A percentile compares a stretch with the other conserved stretches of the same genome.
phyloP scores from a whole-genome alignment of 768 basidiomycete genomes.

The Glaciozyma martinii region DNA sequence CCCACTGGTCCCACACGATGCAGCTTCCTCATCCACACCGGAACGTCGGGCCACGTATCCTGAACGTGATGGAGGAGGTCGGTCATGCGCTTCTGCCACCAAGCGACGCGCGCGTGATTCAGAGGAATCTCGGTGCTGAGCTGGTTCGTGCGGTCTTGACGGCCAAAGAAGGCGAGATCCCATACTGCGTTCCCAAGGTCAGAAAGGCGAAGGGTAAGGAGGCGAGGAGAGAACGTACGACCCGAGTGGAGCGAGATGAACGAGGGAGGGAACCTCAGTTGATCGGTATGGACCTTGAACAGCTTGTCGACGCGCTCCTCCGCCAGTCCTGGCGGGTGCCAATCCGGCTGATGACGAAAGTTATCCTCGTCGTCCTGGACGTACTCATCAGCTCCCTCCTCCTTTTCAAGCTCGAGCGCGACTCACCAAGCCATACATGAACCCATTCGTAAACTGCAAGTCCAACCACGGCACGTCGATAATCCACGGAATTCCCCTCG shows the following conservation, averaged over 20 bases:
- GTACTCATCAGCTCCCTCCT: not conserved
- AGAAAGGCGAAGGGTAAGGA: no score
- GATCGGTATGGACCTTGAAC: slow-evolving; percentile 29
- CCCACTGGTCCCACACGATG: slow-evolving; percentile 32
- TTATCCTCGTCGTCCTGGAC: slow-evolving; percentile 33
- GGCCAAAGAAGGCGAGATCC: slow-evolving; percentile 35
- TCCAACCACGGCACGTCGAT: slow-evolving; percentile 29
- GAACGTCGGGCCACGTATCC: slow-evolving; percentile 27
- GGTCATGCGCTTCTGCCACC: slow-evolving; percentile 32
- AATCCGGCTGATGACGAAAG: slow-evolving; percentile 31
- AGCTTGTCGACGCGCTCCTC: slow-evolving; percentile 34
- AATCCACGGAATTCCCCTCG: slow-evolving; percentile 30
- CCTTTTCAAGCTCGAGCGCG: not conserved
- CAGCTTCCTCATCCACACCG: slow-evolving; percentile 28
- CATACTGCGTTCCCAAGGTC: slow-evolving; percentile 15
- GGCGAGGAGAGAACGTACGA: slow-evolving; percentile 8
- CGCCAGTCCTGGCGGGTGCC: slow-evolving; percentile 31
- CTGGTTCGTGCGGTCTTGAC: slow-evolving; percentile 27
- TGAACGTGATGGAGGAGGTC: slow-evolving; percentile 18
- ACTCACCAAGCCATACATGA: slow-evolving; percentile 34
- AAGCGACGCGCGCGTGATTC: slow-evolving; percentile 27
- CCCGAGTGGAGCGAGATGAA: slow-evolving; percentile 33
- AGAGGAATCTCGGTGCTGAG: slow-evolving; percentile 30
- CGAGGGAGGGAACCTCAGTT: slow-evolving; percentile 26
- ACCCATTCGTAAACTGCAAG: slow-evolving; percentile 32